Evolutionary conservation across 345 rosid genomes (phyloP).

Genomic region (Acer yangbiense): DNA sequence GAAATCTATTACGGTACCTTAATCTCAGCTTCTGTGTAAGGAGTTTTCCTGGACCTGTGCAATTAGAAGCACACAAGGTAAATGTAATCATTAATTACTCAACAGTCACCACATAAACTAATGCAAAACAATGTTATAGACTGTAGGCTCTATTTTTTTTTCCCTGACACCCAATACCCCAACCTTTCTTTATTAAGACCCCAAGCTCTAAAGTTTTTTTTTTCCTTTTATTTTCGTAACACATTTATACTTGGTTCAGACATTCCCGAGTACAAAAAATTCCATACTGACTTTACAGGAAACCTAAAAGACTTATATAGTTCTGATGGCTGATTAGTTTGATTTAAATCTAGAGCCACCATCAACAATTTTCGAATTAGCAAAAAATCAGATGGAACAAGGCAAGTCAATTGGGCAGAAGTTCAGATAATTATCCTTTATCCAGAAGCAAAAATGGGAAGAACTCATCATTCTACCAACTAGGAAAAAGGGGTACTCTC

Average conservation of each 20-base stretch:
- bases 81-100: not conserved
- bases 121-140: not conserved
- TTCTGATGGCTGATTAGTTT: not conserved
- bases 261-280: not conserved
- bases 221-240: no score
- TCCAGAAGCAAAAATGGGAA: not conserved
- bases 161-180: not conserved
- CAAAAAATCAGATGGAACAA: not conserved
- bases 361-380: not conserved
- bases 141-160: no score
- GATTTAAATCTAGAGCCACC: not conserved
- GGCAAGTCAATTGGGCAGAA: not conserved
- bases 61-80: conserved; percentile 7
- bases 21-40: conserved; percentile 91
- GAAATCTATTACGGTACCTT: conserved; percentile 57
- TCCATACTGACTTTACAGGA: not conserved
- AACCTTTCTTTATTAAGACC: not conserved
- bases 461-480: not conserved
- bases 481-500: not conserved
- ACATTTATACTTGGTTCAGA: no score
- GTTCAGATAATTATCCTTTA: not conserved
- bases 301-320: not conserved
- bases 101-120: not conserved
- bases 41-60: conserved; percentile 61
- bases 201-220: not conserved